phyloP scores from a whole-genome alignment of 805 yeast genomes.

The Kodamaea fukazawae region DNA sequence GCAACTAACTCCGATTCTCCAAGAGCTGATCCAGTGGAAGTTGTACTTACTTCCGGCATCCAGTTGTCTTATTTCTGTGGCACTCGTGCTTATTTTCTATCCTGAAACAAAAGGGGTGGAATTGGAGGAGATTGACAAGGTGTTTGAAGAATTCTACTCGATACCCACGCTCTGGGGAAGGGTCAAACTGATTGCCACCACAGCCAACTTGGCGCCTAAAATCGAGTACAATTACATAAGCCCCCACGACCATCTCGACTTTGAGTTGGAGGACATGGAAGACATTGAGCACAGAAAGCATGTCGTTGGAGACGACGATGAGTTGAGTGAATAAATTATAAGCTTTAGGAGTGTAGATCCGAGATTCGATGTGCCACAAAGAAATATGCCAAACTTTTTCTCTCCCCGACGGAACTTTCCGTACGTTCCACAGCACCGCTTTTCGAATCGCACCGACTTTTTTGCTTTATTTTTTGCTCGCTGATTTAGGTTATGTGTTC shows the following conservation, averaged over 20 bases:
- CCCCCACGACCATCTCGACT: constrained; percentile 1
- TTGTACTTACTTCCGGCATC: constrained; percentile 41
- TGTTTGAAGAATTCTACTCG: constrained; percentile 34
- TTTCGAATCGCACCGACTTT: no score
- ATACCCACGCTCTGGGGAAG: constrained; percentile 16
- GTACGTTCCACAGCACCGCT: no score
- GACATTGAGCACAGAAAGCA: neutral
- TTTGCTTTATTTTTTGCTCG: no score
- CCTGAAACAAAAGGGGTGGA: constrained; percentile 47
- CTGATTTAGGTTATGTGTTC: no score
- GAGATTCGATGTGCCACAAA: no score
- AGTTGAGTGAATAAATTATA: no score
- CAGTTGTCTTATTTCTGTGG: constrained; percentile 34
- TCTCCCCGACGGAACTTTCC: no score
- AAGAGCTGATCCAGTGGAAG: constrained; percentile 39
- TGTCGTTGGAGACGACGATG: no score
- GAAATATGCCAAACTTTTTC: no score
- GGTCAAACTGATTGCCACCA: constrained; percentile 8
- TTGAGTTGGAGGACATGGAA: constrained; percentile 6
- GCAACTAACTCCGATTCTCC: constrained; percentile 42
- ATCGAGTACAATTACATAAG: constrained; percentile 1
- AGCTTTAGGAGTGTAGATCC: no score
- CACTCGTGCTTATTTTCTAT: constrained; percentile 34
- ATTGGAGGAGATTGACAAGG: constrained; percentile 40
- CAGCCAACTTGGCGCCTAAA: neutral